Evolutionary conservation across 371 early-diverging fungal species (phyloP).

Genomic region (Saksenaea oblongispora): DNA sequence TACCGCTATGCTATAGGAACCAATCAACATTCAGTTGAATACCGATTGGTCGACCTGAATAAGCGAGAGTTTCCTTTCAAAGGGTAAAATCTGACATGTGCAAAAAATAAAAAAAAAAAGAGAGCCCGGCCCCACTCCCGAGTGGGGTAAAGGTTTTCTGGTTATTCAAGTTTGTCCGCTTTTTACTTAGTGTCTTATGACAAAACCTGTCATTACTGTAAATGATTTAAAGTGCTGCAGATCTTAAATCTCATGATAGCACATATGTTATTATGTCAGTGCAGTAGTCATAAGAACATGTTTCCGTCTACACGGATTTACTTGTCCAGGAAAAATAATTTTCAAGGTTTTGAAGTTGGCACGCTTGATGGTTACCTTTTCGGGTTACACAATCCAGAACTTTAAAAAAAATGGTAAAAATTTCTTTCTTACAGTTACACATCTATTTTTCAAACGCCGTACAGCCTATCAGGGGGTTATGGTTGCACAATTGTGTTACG

Average conservation of each 20-base stretch:
- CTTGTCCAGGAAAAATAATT: background rate
- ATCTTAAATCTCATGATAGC: background rate
- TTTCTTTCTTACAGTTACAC: background rate
- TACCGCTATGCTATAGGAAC: background rate
- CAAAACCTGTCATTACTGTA: background rate
- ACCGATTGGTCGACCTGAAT: conserved; percentile 3
- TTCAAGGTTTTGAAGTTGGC: background rate
- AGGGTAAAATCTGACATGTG: conserved; percentile 2
- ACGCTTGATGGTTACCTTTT: background rate
- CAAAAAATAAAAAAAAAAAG: too few species aligned
- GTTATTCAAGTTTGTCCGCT: too few species aligned
- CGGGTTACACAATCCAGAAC: background rate
- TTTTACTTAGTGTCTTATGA: background rate
- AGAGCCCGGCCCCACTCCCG: background rate
- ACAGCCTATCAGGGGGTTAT: background rate
- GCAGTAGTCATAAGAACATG: background rate
- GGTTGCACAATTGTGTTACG: background rate
- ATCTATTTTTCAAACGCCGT: background rate
- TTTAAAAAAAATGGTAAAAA: background rate
- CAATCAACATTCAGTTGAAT: background rate
- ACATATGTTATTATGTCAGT: background rate
- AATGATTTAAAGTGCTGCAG: background rate
- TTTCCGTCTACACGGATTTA: background rate
- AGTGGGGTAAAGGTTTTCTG: background rate
- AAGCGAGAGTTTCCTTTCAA: background rate